Conservation (phyloP, 1,284 basidiomycete species). For the Meira nashicola region DNA sequence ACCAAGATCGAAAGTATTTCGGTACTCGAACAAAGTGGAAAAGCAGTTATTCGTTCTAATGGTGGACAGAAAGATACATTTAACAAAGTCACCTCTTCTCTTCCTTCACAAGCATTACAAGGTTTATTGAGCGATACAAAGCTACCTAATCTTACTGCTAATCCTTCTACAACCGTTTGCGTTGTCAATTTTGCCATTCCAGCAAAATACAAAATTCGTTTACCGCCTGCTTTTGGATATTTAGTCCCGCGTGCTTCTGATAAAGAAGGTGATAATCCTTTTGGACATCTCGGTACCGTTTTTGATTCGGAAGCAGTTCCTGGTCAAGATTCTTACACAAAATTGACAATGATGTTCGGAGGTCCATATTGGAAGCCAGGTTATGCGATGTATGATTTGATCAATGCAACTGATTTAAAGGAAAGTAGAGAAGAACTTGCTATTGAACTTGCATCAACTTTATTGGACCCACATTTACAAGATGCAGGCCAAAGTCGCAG, state of each 20-base stretch:
- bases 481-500: slow-evolving; percentile 51
- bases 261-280: slow-evolving; percentile 55
- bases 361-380: slow-evolving; percentile 56
- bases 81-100: slow-evolving; percentile 54
- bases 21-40: neutral
- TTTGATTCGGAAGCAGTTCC: slow-evolving; percentile 62
- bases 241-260: slow-evolving; percentile 71
- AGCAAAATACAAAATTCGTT: slow-evolving; percentile 69
- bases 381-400: neutral
- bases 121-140: slow-evolving; percentile 36
- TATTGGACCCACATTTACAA: neutral
- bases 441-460: neutral
- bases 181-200: slow-evolving; percentile 46
- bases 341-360: slow-evolving; percentile 87
- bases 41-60: neutral
- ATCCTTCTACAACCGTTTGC: slow-evolving; percentile 47
- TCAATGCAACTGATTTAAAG: slow-evolving; percentile 13
- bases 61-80: slow-evolving; percentile 57
- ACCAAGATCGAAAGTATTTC: slow-evolving; percentile 28
- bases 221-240: slow-evolving; percentile 77
- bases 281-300: slow-evolving; percentile 57
- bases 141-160: slow-evolving; percentile 51
- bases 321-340: slow-evolving; percentile 53
- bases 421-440: slow-evolving; percentile 18
- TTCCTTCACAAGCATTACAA: slow-evolving; percentile 32